A percentile compares a stretch with the other conserved stretches of the same genome.
These are phyloP conservation scores for Mycena haematopus DNA, from an alignment of 768 basidiomycete species.

Conservation along the genomic window DNA sequence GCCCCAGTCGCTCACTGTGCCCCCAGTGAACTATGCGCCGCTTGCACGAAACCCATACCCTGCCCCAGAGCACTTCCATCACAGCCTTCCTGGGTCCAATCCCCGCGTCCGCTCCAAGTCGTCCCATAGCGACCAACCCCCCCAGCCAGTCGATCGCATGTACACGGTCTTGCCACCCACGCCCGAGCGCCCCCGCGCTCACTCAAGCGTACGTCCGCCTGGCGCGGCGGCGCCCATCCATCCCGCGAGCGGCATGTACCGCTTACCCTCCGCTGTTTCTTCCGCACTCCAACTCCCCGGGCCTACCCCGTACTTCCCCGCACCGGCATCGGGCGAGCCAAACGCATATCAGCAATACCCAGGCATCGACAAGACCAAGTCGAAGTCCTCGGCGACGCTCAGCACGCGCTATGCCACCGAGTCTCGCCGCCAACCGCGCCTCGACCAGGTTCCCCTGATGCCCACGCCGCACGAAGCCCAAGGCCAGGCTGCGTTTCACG, in stretches of 20 bases:
- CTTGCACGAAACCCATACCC: constrained; percentile 26
- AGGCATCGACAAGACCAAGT: background rate
- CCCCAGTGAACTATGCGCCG: constrained; percentile 10
- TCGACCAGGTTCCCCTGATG: constrained; percentile 13
- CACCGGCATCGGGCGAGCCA: constrained; percentile 1
- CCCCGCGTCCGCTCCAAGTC: constrained; percentile 18
- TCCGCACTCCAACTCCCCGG: background rate
- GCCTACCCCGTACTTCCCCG: background rate
- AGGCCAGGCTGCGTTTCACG: background rate
- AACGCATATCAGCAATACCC: too few relatives aligned
- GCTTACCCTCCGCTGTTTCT: background rate
- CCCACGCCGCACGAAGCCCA: background rate
- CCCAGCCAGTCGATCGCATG: background rate
- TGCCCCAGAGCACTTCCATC: background rate
- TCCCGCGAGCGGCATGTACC: constrained; percentile 18
- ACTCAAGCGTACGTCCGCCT: constrained; percentile 10
- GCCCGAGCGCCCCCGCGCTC: constrained; percentile 4
- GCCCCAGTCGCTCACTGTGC: constrained; percentile 12
- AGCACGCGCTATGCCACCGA: constrained; percentile 10
- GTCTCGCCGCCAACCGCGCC: constrained; percentile 5
- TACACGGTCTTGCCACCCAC: constrained; percentile 12
- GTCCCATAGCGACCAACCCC: background rate
- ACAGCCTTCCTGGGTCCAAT: background rate
- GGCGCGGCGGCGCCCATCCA: constrained; percentile 19
- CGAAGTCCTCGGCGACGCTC: constrained; percentile 18